Conservation (phyloP, 2,329 filamentous ascomycete genomes). For the Fusarium sp. region DNA sequence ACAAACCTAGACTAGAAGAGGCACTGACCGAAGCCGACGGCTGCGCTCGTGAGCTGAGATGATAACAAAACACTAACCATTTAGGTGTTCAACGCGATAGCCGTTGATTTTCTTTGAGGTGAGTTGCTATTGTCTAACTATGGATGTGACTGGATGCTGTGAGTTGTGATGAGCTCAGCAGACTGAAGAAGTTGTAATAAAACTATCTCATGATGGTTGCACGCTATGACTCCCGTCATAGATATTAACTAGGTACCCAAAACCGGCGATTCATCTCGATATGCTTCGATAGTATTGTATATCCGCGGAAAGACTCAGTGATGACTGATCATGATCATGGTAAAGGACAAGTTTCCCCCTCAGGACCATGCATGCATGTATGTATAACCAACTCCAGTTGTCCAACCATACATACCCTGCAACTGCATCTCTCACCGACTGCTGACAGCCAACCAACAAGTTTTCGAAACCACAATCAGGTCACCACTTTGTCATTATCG, state of each 20-base stretch:
- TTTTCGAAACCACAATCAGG: conserved; percentile 31
- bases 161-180: not conserved
- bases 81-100: conserved; percentile 6
- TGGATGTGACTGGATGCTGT: not conserved
- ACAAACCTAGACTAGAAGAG: conserved; percentile 32
- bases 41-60: not conserved
- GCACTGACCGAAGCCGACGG: conserved; percentile 25
- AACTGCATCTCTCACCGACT: conserved; percentile 25
- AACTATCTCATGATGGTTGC: conserved; percentile 16
- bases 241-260: not conserved
- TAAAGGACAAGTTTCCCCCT: conserved; percentile 18
- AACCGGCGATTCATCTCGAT: not conserved
- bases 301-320: not conserved
- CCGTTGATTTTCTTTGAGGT: conserved; percentile 1
- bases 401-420: conserved; percentile 13
- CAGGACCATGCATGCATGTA: not conserved
- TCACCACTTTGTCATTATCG: conserved; percentile 26
- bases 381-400: conserved; percentile 10
- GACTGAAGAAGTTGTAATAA: not conserved
- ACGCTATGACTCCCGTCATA: conserved; percentile 29
- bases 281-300: not conserved
- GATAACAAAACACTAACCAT: conserved; percentile 1
- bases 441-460: conserved; percentile 36
- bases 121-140: not conserved
- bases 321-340: conserved; percentile 19